A percentile compares a stretch with the other conserved stretches of the same genome.
phyloP scores from a whole-genome alignment of 2,329 filamentous ascomycete genomes.

The Salinomyces thailandicus region DNA sequence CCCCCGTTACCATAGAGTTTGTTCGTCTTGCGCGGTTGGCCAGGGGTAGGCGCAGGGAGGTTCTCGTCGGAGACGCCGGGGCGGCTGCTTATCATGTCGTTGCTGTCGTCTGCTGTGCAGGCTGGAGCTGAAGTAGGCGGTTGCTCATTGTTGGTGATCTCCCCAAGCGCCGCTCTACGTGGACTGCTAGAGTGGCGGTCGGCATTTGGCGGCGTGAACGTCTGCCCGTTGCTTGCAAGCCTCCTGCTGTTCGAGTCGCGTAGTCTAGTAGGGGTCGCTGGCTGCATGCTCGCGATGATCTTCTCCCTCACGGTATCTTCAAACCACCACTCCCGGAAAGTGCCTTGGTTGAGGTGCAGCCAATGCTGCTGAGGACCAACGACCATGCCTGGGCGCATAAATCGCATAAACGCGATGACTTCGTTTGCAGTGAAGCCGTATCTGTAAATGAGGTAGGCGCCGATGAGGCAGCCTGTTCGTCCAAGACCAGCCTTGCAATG shows the following conservation, averaged over 20 bases:
- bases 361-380: conserved; percentile 98
- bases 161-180: conserved; percentile 74
- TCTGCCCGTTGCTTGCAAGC: conserved; percentile 54
- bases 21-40: conserved; percentile 83
- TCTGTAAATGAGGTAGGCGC: conserved; percentile 93
- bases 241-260: conserved; percentile 40
- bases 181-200: conserved; percentile 46
- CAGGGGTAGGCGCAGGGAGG: conserved; percentile 86
- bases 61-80: conserved; percentile 74
- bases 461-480: conserved; percentile 89
- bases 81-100: conserved; percentile 26
- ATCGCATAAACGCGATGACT: conserved; percentile 87
- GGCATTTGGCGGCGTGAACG: conserved; percentile 75
- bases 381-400: conserved; percentile 98
- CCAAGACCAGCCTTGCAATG: conserved; percentile 98
- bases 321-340: conserved; percentile 97
- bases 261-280: conserved; percentile 44
- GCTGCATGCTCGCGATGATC: conserved; percentile 49
- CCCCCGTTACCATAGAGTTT: conserved; percentile 61
- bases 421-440: conserved; percentile 89
- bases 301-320: conserved; percentile 72
- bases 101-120: conserved; percentile 18
- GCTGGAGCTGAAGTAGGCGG: conserved; percentile 32
- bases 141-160: conserved; percentile 73
- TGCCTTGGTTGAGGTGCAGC: conserved; percentile 92